phyloP scores from a whole-genome alignment of 305 asterid genomes.

The Fraxinus floribunda region DNA sequence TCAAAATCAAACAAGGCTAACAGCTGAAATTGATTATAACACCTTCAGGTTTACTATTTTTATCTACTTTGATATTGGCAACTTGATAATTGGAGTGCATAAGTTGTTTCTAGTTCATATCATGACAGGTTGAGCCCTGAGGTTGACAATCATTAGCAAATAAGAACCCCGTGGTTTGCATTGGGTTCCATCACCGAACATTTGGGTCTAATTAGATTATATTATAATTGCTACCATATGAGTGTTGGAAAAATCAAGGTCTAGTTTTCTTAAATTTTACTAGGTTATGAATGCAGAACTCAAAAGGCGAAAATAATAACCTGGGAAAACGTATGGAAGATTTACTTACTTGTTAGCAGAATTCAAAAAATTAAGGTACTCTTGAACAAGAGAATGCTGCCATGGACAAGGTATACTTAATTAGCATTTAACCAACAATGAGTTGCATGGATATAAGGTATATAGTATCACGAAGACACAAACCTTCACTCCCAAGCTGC shows the following conservation, averaged over 20 bases:
- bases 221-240: neutral
- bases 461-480: neutral
- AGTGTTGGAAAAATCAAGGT: neutral
- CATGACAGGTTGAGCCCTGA: neutral
- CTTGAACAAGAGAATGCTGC: slow-evolving; percentile 43
- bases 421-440: neutral
- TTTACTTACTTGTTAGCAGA: slow-evolving; percentile 46
- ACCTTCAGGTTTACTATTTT: neutral
- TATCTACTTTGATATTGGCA: neutral
- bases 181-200: neutral
- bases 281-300: neutral
- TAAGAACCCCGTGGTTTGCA: neutral
- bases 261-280: neutral
- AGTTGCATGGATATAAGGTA: neutral
- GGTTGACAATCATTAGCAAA: neutral
- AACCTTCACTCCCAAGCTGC: slow-evolving; percentile 69
- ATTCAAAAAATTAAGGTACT: slow-evolving; percentile 42
- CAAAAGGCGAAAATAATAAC: neutral
- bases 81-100: neutral
- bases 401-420: slow-evolving; percentile 6
- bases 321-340: neutral
- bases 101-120: neutral
- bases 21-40: slow-evolving; percentile 7
- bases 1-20: neutral
- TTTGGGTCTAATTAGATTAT: neutral